Percentiles rank a stretch among this genome's conserved stretches.
These are phyloP conservation scores for Albizia julibrissin DNA, from an alignment of 306 rosid species.

Conservation along the genomic window DNA sequence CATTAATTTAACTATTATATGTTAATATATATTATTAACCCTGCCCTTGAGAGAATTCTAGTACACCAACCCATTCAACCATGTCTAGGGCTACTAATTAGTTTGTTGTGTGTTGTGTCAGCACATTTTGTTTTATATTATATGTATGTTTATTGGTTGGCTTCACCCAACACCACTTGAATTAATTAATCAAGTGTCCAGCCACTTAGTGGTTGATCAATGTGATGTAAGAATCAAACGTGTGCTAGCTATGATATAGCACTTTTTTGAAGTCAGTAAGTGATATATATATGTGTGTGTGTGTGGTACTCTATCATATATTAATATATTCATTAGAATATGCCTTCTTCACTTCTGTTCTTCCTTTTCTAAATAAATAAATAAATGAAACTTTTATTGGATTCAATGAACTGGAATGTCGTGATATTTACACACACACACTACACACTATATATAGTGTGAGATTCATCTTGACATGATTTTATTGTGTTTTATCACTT, in stretches of 20 bases:
- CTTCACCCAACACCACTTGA: constrained; percentile 10
- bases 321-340: background rate
- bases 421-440: background rate
- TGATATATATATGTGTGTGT: background rate
- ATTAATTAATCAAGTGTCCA: background rate
- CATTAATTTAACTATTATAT: background rate
- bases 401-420: background rate
- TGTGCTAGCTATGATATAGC: constrained; percentile 9
- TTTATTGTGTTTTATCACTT: background rate
- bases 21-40: background rate
- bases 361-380: background rate
- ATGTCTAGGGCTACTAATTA: constrained; percentile 29
- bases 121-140: background rate
- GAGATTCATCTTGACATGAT: background rate
- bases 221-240: constrained; percentile 27
- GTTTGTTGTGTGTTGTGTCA: background rate
- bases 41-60: constrained; percentile 4
- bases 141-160: background rate
- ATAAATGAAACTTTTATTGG: background rate
- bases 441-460: background rate
- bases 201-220: constrained; percentile 18
- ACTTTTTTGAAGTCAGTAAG: constrained; percentile 29
- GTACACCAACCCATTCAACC: constrained; percentile 30
- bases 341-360: background rate
- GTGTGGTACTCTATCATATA: background rate